Base-by-base conservation (phyloP, 2,329 filamentous ascomycete species). In the Pseudogymnoascus sp. region DNA sequence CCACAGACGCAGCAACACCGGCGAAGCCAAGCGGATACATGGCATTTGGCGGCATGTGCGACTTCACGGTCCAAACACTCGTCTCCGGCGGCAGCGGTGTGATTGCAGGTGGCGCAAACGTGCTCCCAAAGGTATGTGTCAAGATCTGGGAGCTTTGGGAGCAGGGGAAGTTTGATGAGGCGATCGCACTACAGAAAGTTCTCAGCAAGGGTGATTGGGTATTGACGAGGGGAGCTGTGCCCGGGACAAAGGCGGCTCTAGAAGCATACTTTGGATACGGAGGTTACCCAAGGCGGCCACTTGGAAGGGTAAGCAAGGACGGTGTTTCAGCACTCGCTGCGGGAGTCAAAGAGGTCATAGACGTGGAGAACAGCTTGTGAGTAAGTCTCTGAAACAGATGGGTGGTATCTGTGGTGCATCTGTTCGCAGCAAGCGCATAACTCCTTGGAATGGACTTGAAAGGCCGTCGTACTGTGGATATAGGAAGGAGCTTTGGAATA, bases 11-110 rank as follows among this genome's bases (percentile, higher is more conserved):
- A 62, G 84, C 86, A 73, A 91, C 87, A 0, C 85, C 87, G 9
- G 76, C 72, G 63, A 72, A 75, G 6, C 77, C 81, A 64, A 83
- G 79, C 18, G 85, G 84, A 9, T 95, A 92, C 78, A 88, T 94
- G 83, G 90, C 90, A 18, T 92, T 94, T 70, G 90, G 90, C 50
- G 91, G 90, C 66, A 90, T 94, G 73, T 90, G 88, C 70, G 91
- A 95, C 75, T 95, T 95, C 74, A 92, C 90, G 0, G 80, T 90
- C 28, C 91, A 93, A 76, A 93, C 90, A 1, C 81, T 92, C 4
- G 81, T 87, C 63, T 89, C 85, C 57, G 90, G 90, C 57, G 90
- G 90, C 43, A 88, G 85, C 61, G 90, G 91, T 33, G 91, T 94
- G 74, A 94, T 95, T 69, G 90, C 89, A 14, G 91, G 91, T 18